These are phyloP conservation scores for Phytophthora kernoviae DNA, from an alignment of 352 stramenopile genomes.

Conservation along the genomic window DNA sequence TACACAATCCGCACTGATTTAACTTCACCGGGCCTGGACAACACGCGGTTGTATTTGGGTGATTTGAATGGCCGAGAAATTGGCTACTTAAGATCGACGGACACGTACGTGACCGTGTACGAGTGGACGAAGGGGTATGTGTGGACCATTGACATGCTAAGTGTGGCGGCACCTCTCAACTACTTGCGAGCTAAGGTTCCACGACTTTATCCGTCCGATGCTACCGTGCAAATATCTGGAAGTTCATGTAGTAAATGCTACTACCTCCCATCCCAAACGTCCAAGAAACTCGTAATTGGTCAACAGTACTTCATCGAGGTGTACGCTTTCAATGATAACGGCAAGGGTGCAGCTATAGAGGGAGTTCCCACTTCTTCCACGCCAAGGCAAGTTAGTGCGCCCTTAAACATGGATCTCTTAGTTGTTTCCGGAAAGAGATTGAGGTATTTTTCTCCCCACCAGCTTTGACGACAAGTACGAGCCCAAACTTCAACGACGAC, in stretches of 20 bases:
- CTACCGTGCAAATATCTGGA: slow-evolving; percentile 43
- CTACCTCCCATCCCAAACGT: slow-evolving; percentile 63
- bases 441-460: slow-evolving; percentile 92
- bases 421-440: slow-evolving; percentile 90
- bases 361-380: slow-evolving; percentile 41
- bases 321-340: slow-evolving; percentile 77
- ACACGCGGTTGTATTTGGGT: slow-evolving; percentile 56
- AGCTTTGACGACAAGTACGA: slow-evolving; percentile 51
- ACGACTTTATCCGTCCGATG: slow-evolving; percentile 48
- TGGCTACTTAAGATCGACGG: slow-evolving; percentile 49
- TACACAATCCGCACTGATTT: slow-evolving; percentile 66
- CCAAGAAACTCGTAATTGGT: slow-evolving; percentile 48
- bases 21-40: slow-evolving; percentile 44
- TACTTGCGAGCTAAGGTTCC: slow-evolving; percentile 68
- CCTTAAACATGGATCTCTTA: slow-evolving; percentile 85
- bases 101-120: slow-evolving; percentile 50
- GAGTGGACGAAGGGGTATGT: slow-evolving; percentile 79
- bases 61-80: slow-evolving; percentile 64
- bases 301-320: slow-evolving; percentile 83
- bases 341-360: slow-evolving; percentile 54
- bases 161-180: slow-evolving; percentile 36
- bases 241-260: slow-evolving; percentile 68
- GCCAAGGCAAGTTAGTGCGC: slow-evolving; percentile 85
- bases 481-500: slow-evolving; percentile 78
- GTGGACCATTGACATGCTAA: slow-evolving; percentile 66